Base-by-base conservation (phyloP, 129 eudicot genomes). In the Flaveria robusta region DNA sequence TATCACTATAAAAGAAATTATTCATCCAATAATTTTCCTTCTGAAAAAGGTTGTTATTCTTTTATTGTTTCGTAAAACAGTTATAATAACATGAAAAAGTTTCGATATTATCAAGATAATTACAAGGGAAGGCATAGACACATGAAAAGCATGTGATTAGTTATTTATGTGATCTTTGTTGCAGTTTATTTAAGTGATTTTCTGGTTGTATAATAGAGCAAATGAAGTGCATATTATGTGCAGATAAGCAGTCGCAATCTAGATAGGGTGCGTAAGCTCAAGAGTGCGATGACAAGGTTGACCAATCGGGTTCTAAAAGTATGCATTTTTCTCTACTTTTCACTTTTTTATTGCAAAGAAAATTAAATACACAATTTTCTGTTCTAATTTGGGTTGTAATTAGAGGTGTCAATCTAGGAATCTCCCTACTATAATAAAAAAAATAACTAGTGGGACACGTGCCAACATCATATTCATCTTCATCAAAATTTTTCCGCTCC, bases 241-340 rank as follows among this genome's bases (percentile, higher is more conserved):
- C 89, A 95, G 97, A 91, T 88, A 62, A 95, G 93, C 94, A 95
- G 97, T 77, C 90, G 94, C 11, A 95, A 95, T 81, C 84, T 95
- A 87, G 99, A 95, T 62, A 85, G 97, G 27, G 97, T 95, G 67
- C 97, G 96, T 20, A 95, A 91, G 77, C 81, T 91, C 82, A 95
- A 95, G 86, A 95, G 99, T 52, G 75, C 96, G 11, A 91, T 95
- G 97, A 87, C 99, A 60, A 85, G 99, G 75, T 74, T 95, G 83
- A 91, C 91, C 50, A 91, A 81, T 82, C 83, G 97, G 60, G 97
- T 95, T 75, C 92, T 87, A 78, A 95, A 95, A 81, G 99, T 89
- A 77, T 4, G 78, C 62, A 5, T 72, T 37, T 19, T 20, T 75
- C 39, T 79, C 42, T 22, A 42, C 74, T 74, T 11, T 42, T 42